Conservation (phyloP, 2,329 filamentous ascomycete genomes). For the Alternaria hordeiaustralica region DNA sequence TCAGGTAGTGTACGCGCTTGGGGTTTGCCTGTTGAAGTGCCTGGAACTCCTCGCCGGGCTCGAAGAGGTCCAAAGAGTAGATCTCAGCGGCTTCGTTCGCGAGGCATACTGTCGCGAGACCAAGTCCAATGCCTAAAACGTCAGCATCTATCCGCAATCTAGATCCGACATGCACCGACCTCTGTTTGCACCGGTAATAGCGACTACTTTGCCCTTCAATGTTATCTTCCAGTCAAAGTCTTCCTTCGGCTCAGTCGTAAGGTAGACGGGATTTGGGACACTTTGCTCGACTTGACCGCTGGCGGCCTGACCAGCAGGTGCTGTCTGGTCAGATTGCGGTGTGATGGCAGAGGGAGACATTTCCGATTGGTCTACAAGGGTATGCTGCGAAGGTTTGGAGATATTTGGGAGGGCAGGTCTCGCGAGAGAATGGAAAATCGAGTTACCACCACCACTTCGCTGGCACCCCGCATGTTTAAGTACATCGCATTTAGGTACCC, state of each 20-base stretch:
- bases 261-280: slow-evolving; percentile 40
- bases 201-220: slow-evolving; percentile 51
- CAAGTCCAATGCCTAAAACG: slow-evolving; percentile 44
- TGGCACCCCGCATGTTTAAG: slow-evolving; percentile 28
- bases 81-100: slow-evolving; percentile 55
- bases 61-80: slow-evolving; percentile 59
- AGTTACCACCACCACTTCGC: slow-evolving; percentile 4
- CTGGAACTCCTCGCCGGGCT: slow-evolving; percentile 55
- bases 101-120: slow-evolving; percentile 56
- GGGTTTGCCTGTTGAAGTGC: slow-evolving; percentile 51
- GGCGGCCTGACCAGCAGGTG: slow-evolving; percentile 20
- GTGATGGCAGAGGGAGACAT: slow-evolving; percentile 42
- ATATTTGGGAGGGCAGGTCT: slow-evolving; percentile 14
- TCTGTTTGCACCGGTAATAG: slow-evolving; percentile 31
- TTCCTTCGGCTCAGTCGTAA: slow-evolving; percentile 53
- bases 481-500: slow-evolving; percentile 17
- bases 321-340: slow-evolving; percentile 21
- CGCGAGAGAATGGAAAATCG: slow-evolving; percentile 8
- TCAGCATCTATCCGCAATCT: slow-evolving; percentile 37
- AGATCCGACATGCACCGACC: slow-evolving; percentile 22
- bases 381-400: slow-evolving; percentile 12
- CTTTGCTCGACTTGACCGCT: slow-evolving; percentile 30
- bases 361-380: not conserved
- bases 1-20: slow-evolving; percentile 53
- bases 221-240: slow-evolving; percentile 56